A percentile compares a stretch with the other conserved stretches of the same genome.
Conservation (phyloP, 177 flowering plant species). For the Tripterygium wilfordii region DNA sequence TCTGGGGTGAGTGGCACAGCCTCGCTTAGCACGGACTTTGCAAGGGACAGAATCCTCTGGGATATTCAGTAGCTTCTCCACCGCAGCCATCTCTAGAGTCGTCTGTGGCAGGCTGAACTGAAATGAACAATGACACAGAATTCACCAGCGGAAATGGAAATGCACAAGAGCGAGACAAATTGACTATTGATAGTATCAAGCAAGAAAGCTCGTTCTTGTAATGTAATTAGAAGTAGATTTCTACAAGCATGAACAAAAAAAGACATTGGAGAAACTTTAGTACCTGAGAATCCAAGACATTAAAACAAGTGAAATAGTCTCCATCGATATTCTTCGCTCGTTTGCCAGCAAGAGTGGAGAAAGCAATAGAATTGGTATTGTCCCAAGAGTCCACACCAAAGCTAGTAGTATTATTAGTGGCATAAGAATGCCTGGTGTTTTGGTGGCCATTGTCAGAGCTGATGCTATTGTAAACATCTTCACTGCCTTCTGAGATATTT, state of each 20-base stretch:
- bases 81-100: conserved; percentile 55
- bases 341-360: conserved; percentile 43
- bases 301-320: conserved; percentile 27
- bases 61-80: conserved; percentile 55
- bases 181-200: no score
- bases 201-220: no score
- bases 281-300: conserved; percentile 59
- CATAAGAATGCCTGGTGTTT: conserved; percentile 33
- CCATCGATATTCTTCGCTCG: conserved; percentile 32
- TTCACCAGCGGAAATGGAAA: neutral
- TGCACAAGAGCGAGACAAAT: no score
- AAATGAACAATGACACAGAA: conserved; percentile 4
- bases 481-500: conserved; percentile 56
- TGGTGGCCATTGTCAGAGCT: conserved; percentile 28
- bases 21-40: conserved; percentile 79
- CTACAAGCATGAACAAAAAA: no score
- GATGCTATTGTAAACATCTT: conserved; percentile 28
- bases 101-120: conserved; percentile 65
- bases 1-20: conserved; percentile 80
- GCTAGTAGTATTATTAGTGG: conserved; percentile 29
- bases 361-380: conserved; percentile 43
- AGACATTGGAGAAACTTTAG: neutral
- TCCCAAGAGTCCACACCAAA: conserved; percentile 65
- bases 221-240: no score
- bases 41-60: conserved; percentile 80